Evolutionary conservation across 805 yeast genomes (phyloP), one percentile per base, ranked within the genome.

Genomic region (Metschnikowia kunwiensis): DNA sequence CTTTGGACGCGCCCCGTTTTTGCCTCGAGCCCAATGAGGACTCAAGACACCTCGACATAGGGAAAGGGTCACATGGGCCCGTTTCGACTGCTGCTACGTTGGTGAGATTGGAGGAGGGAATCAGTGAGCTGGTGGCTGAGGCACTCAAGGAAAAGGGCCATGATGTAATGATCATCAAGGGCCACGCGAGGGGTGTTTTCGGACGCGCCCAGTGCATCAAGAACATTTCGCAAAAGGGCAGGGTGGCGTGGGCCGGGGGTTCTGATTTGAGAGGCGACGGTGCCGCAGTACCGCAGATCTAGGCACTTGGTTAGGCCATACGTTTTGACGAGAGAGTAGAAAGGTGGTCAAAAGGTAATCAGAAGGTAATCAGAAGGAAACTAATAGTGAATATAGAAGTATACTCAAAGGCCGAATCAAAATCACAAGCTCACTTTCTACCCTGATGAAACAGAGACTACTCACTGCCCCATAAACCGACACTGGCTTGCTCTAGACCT

Each of bases 251-350:
- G 54, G 65, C 80, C 25, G 94, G 77, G 8, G 95, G 94, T 1
- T 76, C 84, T 36, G 95, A 85, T 47, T 72, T 68, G n/a, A 69
- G 95, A 35, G 94, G 89, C n/a, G 95, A 85, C 56, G 94, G 94
- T 6, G 82, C 83, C 2, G 80, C 91, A 8, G 74, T 74, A 11
- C 79, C 86, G 5, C 61, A 68, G 38, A 39, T 70, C 13, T 70
- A 49, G 24, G 14, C n/a, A n/a, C n/a, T n/a, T n/a, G n/a, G n/a
- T n/a, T n/a, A n/a, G n/a, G n/a, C n/a, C n/a, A n/a, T n/a, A n/a
- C n/a, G n/a, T n/a, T n/a, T n/a, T n/a, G n/a, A n/a, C n/a, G n/a
- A n/a, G n/a, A n/a, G n/a, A n/a, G n/a, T n/a, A n/a, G n/a, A n/a
- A n/a, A n/a, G n/a, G n/a, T n/a, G n/a, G n/a, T n/a, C n/a, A n/a